A percentile compares a stretch with the other conserved stretches of the same genome.
Evolutionary conservation across 2,329 filamentous ascomycete species (phyloP).

Genomic region (Pseudocercospora vitis): DNA sequence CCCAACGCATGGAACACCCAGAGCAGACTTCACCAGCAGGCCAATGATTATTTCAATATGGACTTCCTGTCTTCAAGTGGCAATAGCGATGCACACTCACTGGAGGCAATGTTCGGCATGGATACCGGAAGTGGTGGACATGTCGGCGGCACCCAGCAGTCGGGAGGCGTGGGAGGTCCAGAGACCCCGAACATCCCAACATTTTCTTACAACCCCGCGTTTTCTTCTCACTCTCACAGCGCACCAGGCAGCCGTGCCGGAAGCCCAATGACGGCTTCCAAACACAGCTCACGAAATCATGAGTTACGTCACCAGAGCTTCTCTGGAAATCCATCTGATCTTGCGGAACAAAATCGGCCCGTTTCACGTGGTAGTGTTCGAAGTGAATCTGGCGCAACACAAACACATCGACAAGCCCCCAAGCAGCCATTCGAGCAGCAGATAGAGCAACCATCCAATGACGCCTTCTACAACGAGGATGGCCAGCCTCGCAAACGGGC

Average conservation of each 20-base stretch:
- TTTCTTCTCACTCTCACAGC: conserved; percentile 36
- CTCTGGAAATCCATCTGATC: conserved; percentile 29
- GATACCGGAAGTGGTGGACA: conserved; percentile 23
- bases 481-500: conserved; percentile 72
- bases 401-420: conserved; percentile 28
- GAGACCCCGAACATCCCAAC: conserved; percentile 36
- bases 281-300: conserved; percentile 37
- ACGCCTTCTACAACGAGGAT: conserved; percentile 46
- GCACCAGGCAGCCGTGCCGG: conserved; percentile 45
- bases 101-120: conserved; percentile 38
- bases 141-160: conserved; percentile 26
- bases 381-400: conserved; percentile 35
- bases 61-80: conserved; percentile 22
- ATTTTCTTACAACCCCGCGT: conserved; percentile 37
- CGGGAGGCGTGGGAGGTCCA: conserved; percentile 32
- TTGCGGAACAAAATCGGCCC: conserved; percentile 36
- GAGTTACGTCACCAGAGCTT: conserved; percentile 39
- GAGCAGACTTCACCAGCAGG: conserved; percentile 56
- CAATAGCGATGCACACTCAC: conserved; percentile 25
- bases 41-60: conserved; percentile 34
- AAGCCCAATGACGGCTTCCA: conserved; percentile 47
- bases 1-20: conserved; percentile 70
- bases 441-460: conserved; percentile 24
- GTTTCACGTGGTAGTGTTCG: conserved; percentile 36
- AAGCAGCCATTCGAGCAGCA: conserved; percentile 25